phyloP scores from a whole-genome alignment of 495 filamentous ascomycete genomes.

The Sabuloglossum arenarium region DNA sequence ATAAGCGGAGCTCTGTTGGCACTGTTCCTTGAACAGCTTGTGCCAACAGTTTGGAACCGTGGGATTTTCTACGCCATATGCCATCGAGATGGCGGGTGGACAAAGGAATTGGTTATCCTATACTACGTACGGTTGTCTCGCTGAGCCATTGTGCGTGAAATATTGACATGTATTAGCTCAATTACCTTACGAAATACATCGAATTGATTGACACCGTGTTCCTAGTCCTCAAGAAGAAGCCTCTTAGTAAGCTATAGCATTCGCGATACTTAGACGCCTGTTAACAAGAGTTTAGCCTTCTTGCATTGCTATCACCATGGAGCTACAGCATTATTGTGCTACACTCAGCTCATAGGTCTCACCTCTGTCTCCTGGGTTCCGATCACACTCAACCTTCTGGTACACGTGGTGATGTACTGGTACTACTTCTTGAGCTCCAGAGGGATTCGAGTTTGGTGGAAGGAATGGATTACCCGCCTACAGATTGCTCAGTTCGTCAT shows the following conservation, averaged over 20 bases:
- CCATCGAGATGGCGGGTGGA: conserved; percentile 44
- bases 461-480: conserved; percentile 36
- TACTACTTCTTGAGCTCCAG: conserved; percentile 42
- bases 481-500: conserved; percentile 39
- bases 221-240: conserved; percentile 56
- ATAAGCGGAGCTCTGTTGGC: conserved; percentile 38
- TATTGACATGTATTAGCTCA: conserved; percentile 25
- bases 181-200: conserved; percentile 54
- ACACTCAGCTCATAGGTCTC: conserved; percentile 46
- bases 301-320: conserved; percentile 60
- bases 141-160: neutral
- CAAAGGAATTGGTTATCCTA: conserved; percentile 37
- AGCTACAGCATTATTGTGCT: conserved; percentile 50
- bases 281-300: conserved; percentile 26
- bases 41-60: conserved; percentile 34
- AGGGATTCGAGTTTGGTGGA: conserved; percentile 38
- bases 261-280: neutral
- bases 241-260: conserved; percentile 25
- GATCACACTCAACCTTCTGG: conserved; percentile 44
- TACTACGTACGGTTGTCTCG: conserved; percentile 36
- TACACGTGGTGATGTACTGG: conserved; percentile 54
- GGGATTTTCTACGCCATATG: conserved; percentile 47
- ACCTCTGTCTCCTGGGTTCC: conserved; percentile 49
- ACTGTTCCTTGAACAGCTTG: conserved; percentile 43
- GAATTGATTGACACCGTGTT: conserved; percentile 51